Conservation (phyloP, 2,329 filamentous ascomycete genomes). For the Xylaria multiplex region DNA sequence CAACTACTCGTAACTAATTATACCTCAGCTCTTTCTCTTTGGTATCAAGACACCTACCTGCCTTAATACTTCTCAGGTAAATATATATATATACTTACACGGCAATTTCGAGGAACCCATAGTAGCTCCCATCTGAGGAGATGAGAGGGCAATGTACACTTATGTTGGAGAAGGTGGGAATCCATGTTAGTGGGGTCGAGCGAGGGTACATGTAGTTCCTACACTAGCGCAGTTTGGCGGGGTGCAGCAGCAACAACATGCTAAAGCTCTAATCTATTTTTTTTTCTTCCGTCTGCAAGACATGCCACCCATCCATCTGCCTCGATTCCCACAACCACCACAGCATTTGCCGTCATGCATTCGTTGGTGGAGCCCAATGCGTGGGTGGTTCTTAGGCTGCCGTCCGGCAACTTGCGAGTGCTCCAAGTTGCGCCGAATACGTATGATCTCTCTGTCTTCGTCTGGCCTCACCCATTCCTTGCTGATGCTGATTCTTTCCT, state of each 20-base stretch:
- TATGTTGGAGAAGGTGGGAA: not conserved
- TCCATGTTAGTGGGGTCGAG: constrained; percentile 5
- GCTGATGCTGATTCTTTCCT: constrained; percentile 35
- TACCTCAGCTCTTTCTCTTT: too few species aligned
- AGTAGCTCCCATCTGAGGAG: not conserved
- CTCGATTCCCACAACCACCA: not conserved
- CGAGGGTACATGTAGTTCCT: too few species aligned
- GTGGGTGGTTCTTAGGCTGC: constrained; percentile 69
- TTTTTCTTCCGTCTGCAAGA: not conserved
- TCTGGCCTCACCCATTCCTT: not conserved
- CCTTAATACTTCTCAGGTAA: too few species aligned
- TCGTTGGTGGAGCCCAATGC: constrained; percentile 64
- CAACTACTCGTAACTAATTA: too few species aligned
- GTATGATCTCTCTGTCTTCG: constrained; percentile 53
- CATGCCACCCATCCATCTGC: not conserved
- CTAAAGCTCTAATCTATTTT: constrained; percentile 23
- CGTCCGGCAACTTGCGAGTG: constrained; percentile 66
- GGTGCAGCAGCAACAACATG: constrained; percentile 16
- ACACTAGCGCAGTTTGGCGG: constrained; percentile 15
- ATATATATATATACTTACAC: too few species aligned
- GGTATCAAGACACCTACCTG: too few species aligned
- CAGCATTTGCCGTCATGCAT: constrained; percentile 48
- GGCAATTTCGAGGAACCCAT: too few species aligned
- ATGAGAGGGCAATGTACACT: too few species aligned
- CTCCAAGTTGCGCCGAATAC: constrained; percentile 70